phyloP scores from a whole-genome alignment of 805 yeast species.

The Candida orba region DNA sequence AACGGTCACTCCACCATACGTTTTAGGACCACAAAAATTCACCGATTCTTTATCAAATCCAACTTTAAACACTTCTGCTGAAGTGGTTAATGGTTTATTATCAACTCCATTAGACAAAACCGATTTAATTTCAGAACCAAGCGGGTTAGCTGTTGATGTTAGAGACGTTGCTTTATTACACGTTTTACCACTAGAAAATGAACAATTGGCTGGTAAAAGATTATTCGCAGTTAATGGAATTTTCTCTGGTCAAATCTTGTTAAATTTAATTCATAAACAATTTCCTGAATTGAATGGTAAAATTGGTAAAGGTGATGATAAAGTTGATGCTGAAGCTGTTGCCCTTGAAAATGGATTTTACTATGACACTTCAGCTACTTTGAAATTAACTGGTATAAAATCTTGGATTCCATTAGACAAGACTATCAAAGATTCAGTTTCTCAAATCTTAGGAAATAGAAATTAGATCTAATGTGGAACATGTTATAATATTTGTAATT shows the following conservation, averaged over 20 bases:
- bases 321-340: neutral
- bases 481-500: no score
- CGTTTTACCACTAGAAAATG: constrained; percentile 27
- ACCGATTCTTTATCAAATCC: constrained; percentile 34
- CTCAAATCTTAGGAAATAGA: constrained; percentile 21
- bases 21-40: constrained; percentile 53
- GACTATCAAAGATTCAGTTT: constrained; percentile 31
- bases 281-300: constrained; percentile 36
- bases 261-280: constrained; percentile 23
- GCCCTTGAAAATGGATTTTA: neutral
- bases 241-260: constrained; percentile 19
- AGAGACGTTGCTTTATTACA: constrained; percentile 44
- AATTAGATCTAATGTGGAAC: no score
- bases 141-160: constrained; percentile 29
- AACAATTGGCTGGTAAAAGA: constrained; percentile 20
- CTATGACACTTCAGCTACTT: constrained; percentile 3
- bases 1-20: constrained; percentile 48
- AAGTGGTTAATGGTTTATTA: constrained; percentile 17
- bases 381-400: constrained; percentile 1
- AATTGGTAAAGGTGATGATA: constrained; percentile 30
- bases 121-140: constrained; percentile 15
- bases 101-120: constrained; percentile 24
- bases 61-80: constrained; percentile 36
- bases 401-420: constrained; percentile 28
- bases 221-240: constrained; percentile 23